phyloP scores from a whole-genome alignment of 2,329 filamentous ascomycete species.

The Verticillium nonalfalfae region DNA sequence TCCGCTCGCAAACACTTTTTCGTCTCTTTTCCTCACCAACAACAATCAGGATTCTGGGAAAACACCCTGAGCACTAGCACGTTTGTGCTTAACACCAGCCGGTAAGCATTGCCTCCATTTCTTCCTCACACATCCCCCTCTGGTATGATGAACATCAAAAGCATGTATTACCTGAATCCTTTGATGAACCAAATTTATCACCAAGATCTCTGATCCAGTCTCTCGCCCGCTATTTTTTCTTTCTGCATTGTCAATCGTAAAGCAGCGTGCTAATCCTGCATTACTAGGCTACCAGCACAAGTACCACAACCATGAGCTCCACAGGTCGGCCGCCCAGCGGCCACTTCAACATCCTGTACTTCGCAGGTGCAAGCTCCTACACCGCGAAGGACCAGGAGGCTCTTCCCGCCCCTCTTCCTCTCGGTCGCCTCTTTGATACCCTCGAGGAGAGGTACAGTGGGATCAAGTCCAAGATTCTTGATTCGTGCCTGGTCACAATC shows the following conservation, averaged over 20 bases:
- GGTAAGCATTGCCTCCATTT: slow-evolving; percentile 24
- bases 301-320: slow-evolving; percentile 22
- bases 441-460: slow-evolving; percentile 67
- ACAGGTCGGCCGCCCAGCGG: slow-evolving; percentile 44
- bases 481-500: slow-evolving; percentile 69
- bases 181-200: slow-evolving; percentile 57
- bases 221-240: slow-evolving; percentile 3
- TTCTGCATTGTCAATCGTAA: background rate
- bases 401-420: slow-evolving; percentile 58
- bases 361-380: slow-evolving; percentile 67
- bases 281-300: background rate
- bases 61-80: background rate
- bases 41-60: background rate
- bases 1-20: background rate
- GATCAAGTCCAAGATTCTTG: slow-evolving; percentile 61
- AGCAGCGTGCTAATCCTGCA: slow-evolving; percentile 14
- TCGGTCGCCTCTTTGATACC: slow-evolving; percentile 56
- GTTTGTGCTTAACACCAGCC: background rate
- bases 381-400: slow-evolving; percentile 62
- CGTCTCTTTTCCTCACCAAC: background rate
- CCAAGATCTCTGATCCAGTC: slow-evolving; percentile 63
- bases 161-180: slow-evolving; percentile 55
- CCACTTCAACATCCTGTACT: slow-evolving; percentile 79
- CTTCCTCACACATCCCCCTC: slow-evolving; percentile 7
- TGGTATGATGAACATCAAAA: slow-evolving; percentile 46